Conservation (phyloP, 495 filamentous ascomycete species). For the Neurospora tetraspora region DNA sequence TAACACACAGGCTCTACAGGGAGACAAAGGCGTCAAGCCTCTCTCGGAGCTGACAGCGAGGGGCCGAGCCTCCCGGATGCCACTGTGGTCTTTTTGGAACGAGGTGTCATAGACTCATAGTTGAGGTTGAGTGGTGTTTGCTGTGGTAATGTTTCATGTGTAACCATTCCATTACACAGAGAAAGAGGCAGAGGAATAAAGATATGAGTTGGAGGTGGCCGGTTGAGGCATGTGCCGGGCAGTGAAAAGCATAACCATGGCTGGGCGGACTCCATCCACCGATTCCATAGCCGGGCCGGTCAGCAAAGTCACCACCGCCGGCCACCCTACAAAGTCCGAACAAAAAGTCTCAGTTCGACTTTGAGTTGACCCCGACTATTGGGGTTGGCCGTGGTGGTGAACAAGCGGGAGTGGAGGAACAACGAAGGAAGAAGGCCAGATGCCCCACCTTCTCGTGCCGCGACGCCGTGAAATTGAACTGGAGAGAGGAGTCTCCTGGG, state of each 20-base stretch:
- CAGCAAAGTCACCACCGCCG: not conserved
- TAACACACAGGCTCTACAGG: not conserved
- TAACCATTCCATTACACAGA: not conserved
- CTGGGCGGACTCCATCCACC: not conserved
- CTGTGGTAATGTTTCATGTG: not conserved
- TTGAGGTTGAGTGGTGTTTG: not conserved
- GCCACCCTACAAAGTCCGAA: not conserved
- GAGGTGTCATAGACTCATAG: too few species aligned
- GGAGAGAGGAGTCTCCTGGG: not conserved
- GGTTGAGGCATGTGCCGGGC: not conserved
- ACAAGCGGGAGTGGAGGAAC: not conserved
- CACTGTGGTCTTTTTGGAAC: not conserved
- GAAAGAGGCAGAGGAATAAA: not conserved
- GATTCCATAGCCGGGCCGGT: not conserved
- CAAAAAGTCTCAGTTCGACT: not conserved
- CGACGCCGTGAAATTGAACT: conserved; percentile 18
- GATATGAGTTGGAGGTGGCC: not conserved
- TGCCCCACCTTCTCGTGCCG: conserved; percentile 12
- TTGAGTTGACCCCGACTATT: not conserved
- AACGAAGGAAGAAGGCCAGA: not conserved
- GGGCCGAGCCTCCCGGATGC: not conserved
- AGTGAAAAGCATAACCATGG: not conserved
- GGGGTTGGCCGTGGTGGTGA: not conserved
- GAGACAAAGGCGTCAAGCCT: not conserved
- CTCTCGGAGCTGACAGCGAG: not conserved